These are phyloP conservation scores for Crucihimalaya himalaica DNA, from an alignment of 345 rosid genomes.

Conservation along the genomic window DNA sequence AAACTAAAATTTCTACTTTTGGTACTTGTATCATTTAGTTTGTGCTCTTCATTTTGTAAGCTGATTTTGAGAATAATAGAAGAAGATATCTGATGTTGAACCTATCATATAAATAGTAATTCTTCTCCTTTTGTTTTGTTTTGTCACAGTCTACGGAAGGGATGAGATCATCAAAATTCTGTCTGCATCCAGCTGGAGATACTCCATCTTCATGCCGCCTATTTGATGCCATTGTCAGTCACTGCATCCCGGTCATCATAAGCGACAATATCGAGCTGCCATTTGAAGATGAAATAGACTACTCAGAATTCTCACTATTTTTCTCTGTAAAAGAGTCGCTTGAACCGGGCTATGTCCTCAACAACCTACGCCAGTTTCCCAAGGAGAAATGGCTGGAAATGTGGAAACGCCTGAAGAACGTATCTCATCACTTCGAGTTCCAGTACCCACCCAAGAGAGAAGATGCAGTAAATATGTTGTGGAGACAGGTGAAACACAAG, in stretches of 20 bases:
- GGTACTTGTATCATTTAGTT: slow-evolving; percentile 18
- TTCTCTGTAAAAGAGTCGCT: slow-evolving; percentile 71
- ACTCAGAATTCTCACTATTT: slow-evolving; percentile 71
- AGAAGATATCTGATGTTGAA: slow-evolving; percentile 16
- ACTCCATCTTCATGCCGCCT: slow-evolving; percentile 92
- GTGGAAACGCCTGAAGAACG: slow-evolving; percentile 69
- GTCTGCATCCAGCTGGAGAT: slow-evolving; percentile 90
- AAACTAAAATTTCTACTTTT: not conserved
- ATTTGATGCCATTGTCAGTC: slow-evolving; percentile 87
- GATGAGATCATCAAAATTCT: slow-evolving; percentile 87
- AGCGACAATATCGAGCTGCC: slow-evolving; percentile 88
- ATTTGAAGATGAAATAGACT: slow-evolving; percentile 81
- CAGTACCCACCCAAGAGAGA: slow-evolving; percentile 78
- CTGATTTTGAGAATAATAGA: not conserved
- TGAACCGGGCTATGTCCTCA: slow-evolving; percentile 67
- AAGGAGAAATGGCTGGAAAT: slow-evolving; percentile 73
- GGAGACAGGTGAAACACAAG: slow-evolving; percentile 88
- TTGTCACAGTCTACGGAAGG: slow-evolving; percentile 65
- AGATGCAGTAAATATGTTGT: slow-evolving; percentile 77
- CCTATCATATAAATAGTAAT: slow-evolving; percentile 3
- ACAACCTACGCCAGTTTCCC: slow-evolving; percentile 63
- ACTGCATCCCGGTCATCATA: slow-evolving; percentile 82
- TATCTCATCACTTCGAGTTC: slow-evolving; percentile 80
- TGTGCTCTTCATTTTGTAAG: not conserved
- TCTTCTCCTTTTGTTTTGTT: not conserved